Evolutionary conservation across 2,329 filamentous ascomycete genomes (phyloP), one percentile per base, ranked within the genome.

Genomic region (Fusarium sp.): DNA sequence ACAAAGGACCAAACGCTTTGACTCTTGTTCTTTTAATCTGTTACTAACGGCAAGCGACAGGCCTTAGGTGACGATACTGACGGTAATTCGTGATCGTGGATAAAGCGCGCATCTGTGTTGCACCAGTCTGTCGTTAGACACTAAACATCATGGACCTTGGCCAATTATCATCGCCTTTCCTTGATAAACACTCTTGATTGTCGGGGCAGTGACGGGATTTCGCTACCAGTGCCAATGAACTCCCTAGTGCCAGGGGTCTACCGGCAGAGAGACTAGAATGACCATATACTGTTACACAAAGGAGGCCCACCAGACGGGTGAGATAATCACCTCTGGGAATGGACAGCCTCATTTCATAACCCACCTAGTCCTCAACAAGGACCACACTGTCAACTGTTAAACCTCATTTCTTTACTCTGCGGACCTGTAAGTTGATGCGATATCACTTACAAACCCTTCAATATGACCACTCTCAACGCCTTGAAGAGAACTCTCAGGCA

Each of bases 401-500:
- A 28, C 28, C 26, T 28, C 28, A 28, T 10, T 10, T 4, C 10
- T 28, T 28, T 28, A 10, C 8, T 28, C 28, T 28, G 9, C 9
- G 28, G 2, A 3, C 4, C 28, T 10, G 28, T 10, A 17, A 34
- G 2, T 15, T 14, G 33, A 34, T 15, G 33, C 14, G 33, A 34
- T 3, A 44, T 44, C 40, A n/a, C 15, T 8, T 11, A 8, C 28
- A 10, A 7, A 8, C 7, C 28, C 4, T 5, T 14, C 14, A 15
- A 13, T 1, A 74, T 74, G 71, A 60, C 62, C 14, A 84, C 80
- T 55, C 79, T 86, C 57, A 68, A 82, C 39, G 70, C 70, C 42
- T 76, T 87, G 5, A 85, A 84, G 72, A 5, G 11, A n/a, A 75
- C 77, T 21, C 80, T 86, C 2, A 73, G 73, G 69, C 72, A 80